Base-by-base conservation (phyloP, 108 stramenopile species). In the Pseudonitzschia delicatissima region DNA sequence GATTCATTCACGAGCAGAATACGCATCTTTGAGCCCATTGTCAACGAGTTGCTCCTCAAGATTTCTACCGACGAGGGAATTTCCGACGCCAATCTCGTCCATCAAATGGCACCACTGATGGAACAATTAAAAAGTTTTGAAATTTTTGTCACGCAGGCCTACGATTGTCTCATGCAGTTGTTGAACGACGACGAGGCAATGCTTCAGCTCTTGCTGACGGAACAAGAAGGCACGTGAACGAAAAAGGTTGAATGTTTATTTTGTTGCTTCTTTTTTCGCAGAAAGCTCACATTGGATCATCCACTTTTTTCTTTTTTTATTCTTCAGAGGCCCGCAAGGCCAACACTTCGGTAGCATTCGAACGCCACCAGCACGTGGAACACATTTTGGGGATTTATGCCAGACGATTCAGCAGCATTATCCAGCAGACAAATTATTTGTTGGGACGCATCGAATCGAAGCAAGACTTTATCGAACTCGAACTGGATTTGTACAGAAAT, bases 161-260 rank as follows among this genome's bases (percentile, higher is more conserved):
- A 92, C 4, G 73, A 81, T 20, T 92, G 91, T 51, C 72, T 95
- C 18, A 82, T 80, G 25, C 61, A 77, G 9, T 67, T 95, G 0
- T 69, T 95, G 25, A 77, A 87, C 13, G 85, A 86, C 45, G 91
- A 95, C 58, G 90, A 92, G 21, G 87, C 87, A 33, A 92, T 95
- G 91, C 48, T 91, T 39, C 69, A 72, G 32, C 73, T 95, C 8
- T 65, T 95, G 9, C 50, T 95, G 26, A 95, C 91, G 27, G 91
- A 92, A 76, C 80, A 91, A 68, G 71, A 40, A 61, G 55, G 55
- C 31, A 33, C 13, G 55, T 15, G 55, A 68, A 69, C 13, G n/a
- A 44, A 2, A 13, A 44, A 44, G n/a, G n/a, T 5, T 44, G 7
- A 3, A 5, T n/a, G 2, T 6, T 6, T 44, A n/a, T 7, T 44